phyloP scores from a whole-genome alignment of 441 rosid species.

The Rhodomyrtus psidioides region DNA sequence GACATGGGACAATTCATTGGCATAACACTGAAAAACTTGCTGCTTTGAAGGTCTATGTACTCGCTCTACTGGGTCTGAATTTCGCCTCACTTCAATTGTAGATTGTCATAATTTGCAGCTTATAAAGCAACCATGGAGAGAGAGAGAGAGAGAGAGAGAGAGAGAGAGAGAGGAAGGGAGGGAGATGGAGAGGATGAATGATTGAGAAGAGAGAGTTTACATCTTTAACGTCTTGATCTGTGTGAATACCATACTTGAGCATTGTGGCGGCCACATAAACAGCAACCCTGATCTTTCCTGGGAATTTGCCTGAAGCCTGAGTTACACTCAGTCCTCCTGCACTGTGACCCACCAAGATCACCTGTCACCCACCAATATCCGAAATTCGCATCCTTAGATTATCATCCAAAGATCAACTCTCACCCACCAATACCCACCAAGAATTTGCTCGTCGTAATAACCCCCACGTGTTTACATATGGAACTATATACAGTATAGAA shows the following conservation, averaged over 20 bases:
- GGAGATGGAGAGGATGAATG: not conserved
- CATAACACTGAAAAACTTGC: not conserved
- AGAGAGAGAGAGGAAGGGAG: not conserved
- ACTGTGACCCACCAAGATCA: conserved; percentile 79
- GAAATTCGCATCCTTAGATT: not conserved
- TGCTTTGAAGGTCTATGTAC: not conserved
- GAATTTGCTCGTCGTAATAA: not conserved
- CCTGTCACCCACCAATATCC: conserved; percentile 24
- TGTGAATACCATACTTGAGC: conserved; percentile 52
- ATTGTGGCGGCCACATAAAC: conserved; percentile 76
- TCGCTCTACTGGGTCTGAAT: not conserved
- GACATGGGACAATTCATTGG: not conserved
- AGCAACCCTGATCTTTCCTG: conserved; percentile 49
- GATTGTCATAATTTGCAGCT: not conserved
- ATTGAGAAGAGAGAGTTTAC: conserved; percentile 20
- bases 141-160: not conserved
- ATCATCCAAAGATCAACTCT: not conserved
- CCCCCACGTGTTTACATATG: not conserved
- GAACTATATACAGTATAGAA: not conserved
- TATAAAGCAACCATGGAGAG: not conserved
- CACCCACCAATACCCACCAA: not conserved
- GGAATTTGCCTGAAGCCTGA: conserved; percentile 41
- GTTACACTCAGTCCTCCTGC: conserved; percentile 87
- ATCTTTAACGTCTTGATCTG: conserved; percentile 52
- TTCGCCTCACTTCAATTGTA: not conserved